These are phyloP conservation scores for Fraxinus quadrangulata DNA, from an alignment of 257 asterid genomes.

Conservation along the genomic window DNA sequence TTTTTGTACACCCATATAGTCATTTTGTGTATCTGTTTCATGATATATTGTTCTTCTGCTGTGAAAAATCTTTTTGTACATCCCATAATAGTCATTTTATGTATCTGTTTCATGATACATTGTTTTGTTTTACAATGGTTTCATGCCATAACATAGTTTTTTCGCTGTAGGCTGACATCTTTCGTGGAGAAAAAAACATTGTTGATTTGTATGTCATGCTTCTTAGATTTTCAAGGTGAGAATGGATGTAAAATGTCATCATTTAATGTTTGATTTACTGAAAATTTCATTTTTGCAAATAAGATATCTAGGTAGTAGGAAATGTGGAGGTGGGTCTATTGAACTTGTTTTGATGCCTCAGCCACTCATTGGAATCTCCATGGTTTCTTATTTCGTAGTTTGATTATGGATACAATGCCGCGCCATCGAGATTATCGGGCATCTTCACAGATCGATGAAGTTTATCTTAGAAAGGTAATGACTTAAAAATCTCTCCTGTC, in stretches of 20 bases:
- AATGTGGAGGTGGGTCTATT: constrained; percentile 29
- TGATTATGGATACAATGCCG: constrained; percentile 95
- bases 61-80: neutral
- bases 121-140: constrained; percentile 26
- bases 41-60: constrained; percentile 14
- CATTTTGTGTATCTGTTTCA: constrained; percentile 19
- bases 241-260: constrained; percentile 14
- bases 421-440: constrained; percentile 78
- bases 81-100: neutral
- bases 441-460: constrained; percentile 55
- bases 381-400: constrained; percentile 53
- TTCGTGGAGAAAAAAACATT: constrained; percentile 71
- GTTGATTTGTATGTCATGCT: constrained; percentile 93
- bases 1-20: neutral
- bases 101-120: constrained; percentile 18
- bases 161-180: constrained; percentile 77
- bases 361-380: constrained; percentile 27
- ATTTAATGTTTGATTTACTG: constrained; percentile 23
- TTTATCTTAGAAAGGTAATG: constrained; percentile 60
- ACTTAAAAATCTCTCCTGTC: constrained; percentile 16
- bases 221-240: constrained; percentile 92
- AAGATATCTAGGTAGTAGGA: constrained; percentile 25
- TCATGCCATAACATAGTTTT: constrained; percentile 25
- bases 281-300: constrained; percentile 3
- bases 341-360: constrained; percentile 6